Evolutionary conservation across 352 stramenopile genomes (phyloP).

Genomic region (Phytopythium chamaehyphon): DNA sequence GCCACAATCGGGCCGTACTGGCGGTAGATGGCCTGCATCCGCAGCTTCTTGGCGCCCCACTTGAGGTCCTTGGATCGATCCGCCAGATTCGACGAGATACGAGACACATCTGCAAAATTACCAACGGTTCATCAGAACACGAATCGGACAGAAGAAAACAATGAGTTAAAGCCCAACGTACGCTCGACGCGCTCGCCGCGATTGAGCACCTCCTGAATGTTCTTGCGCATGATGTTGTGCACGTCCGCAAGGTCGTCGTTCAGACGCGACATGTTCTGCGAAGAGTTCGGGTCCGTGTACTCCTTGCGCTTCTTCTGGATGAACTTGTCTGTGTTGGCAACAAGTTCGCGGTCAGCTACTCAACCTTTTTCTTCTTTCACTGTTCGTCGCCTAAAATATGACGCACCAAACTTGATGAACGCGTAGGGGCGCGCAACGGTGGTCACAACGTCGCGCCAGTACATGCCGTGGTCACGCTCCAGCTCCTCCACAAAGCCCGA

Average conservation of each 20-base stretch:
- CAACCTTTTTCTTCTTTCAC: neutral
- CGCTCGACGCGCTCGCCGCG: conserved; percentile 85
- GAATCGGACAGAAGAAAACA: conserved; percentile 4
- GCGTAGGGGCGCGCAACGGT: conserved; percentile 97
- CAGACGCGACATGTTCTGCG: conserved; percentile 94
- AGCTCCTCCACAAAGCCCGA: conserved; percentile 94
- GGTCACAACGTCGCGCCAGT: conserved; percentile 90
- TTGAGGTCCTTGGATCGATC: conserved; percentile 97
- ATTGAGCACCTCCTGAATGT: conserved; percentile 95
- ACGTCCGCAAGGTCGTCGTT: conserved; percentile 98
- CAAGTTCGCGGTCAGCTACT: too few species aligned
- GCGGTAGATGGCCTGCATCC: conserved; percentile 85
- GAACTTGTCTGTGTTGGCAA: conserved; percentile 82
- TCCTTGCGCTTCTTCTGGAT: conserved; percentile 98
- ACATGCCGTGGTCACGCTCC: conserved; percentile 88
- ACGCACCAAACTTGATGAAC: conserved; percentile 97
- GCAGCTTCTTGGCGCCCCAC: conserved; percentile 95
- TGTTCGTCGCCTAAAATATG: neutral
- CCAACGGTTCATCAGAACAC: conserved; percentile 7
- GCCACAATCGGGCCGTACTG: conserved; percentile 84
- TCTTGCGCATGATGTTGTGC: conserved; percentile 99
- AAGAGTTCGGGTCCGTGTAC: conserved; percentile 95
- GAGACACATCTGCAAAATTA: conserved; percentile 64
- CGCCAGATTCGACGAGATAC: conserved; percentile 88
- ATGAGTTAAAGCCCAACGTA: conserved; percentile 38